Conservation (phyloP, 2,329 filamentous ascomycete genomes). For the Knufia fluminis region DNA sequence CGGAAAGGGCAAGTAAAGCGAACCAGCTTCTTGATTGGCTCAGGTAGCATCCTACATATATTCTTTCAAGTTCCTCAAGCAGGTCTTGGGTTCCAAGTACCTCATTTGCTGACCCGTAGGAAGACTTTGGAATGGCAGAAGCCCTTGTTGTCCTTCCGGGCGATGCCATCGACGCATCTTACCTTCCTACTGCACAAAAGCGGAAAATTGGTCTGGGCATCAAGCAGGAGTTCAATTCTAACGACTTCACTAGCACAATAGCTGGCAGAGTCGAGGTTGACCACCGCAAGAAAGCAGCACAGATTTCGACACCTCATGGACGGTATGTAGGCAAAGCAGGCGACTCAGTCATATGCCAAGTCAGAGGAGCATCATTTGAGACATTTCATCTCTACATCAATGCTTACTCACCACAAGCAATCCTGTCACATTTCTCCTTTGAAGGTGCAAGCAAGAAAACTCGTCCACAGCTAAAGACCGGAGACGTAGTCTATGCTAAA, state of each 20-base stretch:
- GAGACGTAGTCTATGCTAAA: constrained; percentile 81
- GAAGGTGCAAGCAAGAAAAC: constrained; percentile 90
- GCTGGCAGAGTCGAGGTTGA: constrained; percentile 32
- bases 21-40: not conserved
- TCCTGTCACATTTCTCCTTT: constrained; percentile 82
- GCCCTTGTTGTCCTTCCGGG: constrained; percentile 71
- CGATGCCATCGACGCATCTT: constrained; percentile 57
- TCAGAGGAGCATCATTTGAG: constrained; percentile 67
- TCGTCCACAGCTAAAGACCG: constrained; percentile 63
- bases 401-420: constrained; percentile 50
- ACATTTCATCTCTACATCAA: constrained; percentile 72
- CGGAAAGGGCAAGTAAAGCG: not conserved
- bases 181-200: constrained; percentile 60
- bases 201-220: constrained; percentile 57
- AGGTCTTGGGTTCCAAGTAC: no score
- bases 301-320: constrained; percentile 29
- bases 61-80: no score
- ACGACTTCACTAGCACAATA: constrained; percentile 28
- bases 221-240: constrained; percentile 51
- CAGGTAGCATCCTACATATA: not conserved
- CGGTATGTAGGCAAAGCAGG: constrained; percentile 71
- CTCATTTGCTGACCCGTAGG: not conserved
- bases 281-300: constrained; percentile 31
- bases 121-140: constrained; percentile 41
- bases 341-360: constrained; percentile 80